phyloP scores from a whole-genome alignment of 116 monocot species.

The Trichopus zeylanicus region DNA sequence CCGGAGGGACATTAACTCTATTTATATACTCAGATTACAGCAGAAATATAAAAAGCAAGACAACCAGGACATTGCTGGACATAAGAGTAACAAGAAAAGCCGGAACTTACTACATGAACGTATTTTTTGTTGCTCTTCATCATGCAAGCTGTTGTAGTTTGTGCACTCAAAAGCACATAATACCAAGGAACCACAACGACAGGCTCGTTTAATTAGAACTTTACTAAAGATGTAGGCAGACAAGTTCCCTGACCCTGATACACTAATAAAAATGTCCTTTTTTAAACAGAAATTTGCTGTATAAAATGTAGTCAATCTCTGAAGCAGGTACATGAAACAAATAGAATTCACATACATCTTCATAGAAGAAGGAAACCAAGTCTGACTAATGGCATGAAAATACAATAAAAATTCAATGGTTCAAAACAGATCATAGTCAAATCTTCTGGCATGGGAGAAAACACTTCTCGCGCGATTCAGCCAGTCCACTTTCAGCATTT shows the following conservation, averaged over 20 bases:
- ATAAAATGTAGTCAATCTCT: no score
- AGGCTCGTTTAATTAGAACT: slow-evolving; percentile 76
- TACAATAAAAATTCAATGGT: neutral
- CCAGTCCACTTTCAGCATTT: slow-evolving; percentile 13
- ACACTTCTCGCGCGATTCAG: slow-evolving; percentile 82
- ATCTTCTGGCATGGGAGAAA: slow-evolving; percentile 86
- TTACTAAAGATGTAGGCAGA: slow-evolving; percentile 87
- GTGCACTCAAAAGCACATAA: slow-evolving; percentile 77
- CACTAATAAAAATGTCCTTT: no score
- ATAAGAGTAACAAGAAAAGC: neutral
- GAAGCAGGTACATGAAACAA: no score
- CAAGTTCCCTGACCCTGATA: slow-evolving; percentile 52
- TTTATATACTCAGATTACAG: neutral
- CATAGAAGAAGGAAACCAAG: no score
- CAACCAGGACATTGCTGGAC: neutral
- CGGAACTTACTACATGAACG: slow-evolving; percentile 67
- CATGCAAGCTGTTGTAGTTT: slow-evolving; percentile 56
- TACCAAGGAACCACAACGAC: slow-evolving; percentile 90
- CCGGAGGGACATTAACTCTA: no score
- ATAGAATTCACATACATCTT: no score
- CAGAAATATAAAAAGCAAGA: neutral
- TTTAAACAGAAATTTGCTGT: no score
- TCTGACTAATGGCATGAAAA: neutral
- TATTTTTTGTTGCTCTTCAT: slow-evolving; percentile 43
- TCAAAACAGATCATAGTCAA: slow-evolving; percentile 6